These are phyloP conservation scores for Nigrospora osmanthi DNA, from an alignment of 2,329 filamentous ascomycete genomes.

Conservation along the genomic window DNA sequence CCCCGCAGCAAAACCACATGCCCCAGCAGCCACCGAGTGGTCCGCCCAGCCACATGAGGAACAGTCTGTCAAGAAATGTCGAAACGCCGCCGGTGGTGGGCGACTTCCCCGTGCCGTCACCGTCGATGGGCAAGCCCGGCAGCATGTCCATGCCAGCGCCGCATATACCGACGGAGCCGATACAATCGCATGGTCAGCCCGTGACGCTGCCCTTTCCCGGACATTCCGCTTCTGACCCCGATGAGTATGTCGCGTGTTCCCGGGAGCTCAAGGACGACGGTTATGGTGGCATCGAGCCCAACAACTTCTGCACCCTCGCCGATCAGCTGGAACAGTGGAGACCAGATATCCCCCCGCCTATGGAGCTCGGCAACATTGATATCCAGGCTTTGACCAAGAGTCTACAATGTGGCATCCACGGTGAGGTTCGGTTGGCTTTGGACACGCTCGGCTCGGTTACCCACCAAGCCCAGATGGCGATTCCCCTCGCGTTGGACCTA, in stretches of 20 bases:
- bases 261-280: conserved; percentile 39
- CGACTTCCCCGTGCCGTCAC: conserved; percentile 39
- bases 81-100: conserved; percentile 33
- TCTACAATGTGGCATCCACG: conserved; percentile 81
- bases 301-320: conserved; percentile 56
- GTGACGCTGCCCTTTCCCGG: conserved; percentile 19
- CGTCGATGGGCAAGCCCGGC: conserved; percentile 30
- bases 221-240: conserved; percentile 34
- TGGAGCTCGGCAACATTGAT: conserved; percentile 82
- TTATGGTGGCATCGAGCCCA: conserved; percentile 67
- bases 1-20: conserved; percentile 31
- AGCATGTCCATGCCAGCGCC: conserved; percentile 31
- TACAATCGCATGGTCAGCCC: conserved; percentile 16
- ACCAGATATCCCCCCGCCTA: conserved; percentile 66
- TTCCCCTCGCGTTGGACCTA: conserved; percentile 59
- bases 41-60: conserved; percentile 36
- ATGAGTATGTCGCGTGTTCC: conserved; percentile 47
- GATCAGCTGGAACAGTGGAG: conserved; percentile 59
- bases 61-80: conserved; percentile 42
- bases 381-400: conserved; percentile 84
- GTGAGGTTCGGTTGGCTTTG: conserved; percentile 81
- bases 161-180: conserved; percentile 5
- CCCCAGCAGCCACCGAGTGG: conserved; percentile 35
- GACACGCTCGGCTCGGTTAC: conserved; percentile 70
- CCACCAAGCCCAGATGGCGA: conserved; percentile 51